These are phyloP conservation scores for Dichotomopilus funicola DNA, from an alignment of 2,329 filamentous ascomycete species.

Conservation along the genomic window DNA sequence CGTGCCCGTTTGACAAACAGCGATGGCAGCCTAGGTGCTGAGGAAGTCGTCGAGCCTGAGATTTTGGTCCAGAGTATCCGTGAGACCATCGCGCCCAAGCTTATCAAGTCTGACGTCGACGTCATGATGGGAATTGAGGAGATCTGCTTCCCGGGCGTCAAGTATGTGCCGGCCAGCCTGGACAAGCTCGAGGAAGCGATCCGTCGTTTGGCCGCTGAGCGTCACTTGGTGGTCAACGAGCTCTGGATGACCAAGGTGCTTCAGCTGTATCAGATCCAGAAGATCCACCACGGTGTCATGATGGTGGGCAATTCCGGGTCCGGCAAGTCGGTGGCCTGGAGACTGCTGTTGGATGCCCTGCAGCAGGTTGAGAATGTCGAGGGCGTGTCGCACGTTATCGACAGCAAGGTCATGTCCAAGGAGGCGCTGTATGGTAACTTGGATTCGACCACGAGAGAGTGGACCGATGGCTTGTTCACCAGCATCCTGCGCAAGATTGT, in stretches of 20 bases:
- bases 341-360: constrained; percentile 80
- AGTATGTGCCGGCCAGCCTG: constrained; percentile 86
- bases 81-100: constrained; percentile 95
- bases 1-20: constrained; percentile 63
- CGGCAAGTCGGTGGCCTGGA: constrained; percentile 95
- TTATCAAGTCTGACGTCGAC: constrained; percentile 87
- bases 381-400: constrained; percentile 93
- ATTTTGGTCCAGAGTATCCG: constrained; percentile 98
- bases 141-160: constrained; percentile 82
- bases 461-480: constrained; percentile 97
- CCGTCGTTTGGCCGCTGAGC: constrained; percentile 71
- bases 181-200: constrained; percentile 75
- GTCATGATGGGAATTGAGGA: constrained; percentile 79
- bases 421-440: constrained; percentile 93
- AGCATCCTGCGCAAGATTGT: constrained; percentile 97
- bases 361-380: constrained; percentile 88
- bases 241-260: constrained; percentile 97
- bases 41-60: constrained; percentile 80
- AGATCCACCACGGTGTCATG: constrained; percentile 99
- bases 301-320: constrained; percentile 99
- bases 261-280: constrained; percentile 96
- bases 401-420: constrained; percentile 99
- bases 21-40: constrained; percentile 52
- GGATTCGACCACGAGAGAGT: constrained; percentile 94
- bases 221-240: constrained; percentile 83